Base-by-base conservation (phyloP, 2,329 filamentous ascomycete species). In the Colletotrichum brevisporum region DNA sequence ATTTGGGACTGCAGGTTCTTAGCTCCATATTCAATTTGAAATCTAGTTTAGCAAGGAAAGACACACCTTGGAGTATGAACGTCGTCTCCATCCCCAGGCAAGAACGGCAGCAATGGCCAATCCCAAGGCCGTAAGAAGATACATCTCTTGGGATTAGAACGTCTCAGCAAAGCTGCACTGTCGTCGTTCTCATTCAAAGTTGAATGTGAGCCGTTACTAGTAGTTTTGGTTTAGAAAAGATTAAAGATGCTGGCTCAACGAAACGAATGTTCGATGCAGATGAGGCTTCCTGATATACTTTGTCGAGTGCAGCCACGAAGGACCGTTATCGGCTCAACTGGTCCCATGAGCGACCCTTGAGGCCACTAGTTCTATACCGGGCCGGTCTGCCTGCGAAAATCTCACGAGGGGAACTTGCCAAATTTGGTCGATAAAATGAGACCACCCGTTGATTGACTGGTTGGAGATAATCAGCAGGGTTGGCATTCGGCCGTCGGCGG, bases 261-360 rank as follows among this genome's bases (percentile, higher is more conserved):
- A 18, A 18, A n/a, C 16, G 18, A n/a, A 48, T 10, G 8, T n/a
- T 18, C 2, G 41, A 15, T 5, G 41, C 13, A 15, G 41, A 5
- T n/a, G 41, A 43, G 15, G 41, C 13, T 43, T n/a, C 41, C 15
- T 43, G 50, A 61, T 66, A 65, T 43, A 53, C 12, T 26, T 31
- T 18, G 12, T n/a, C 10, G 21, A 13, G 9, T 3, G 41, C 55
- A 3, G 51, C 12, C 55, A 31, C 55, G 21, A n/a, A 16, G 51
- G 45, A 66, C 50, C 67, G 62, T 61, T 69, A 69, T 67, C 62
- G 62, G 62, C 43, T 43, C 26, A 52, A 8, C 27, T 27, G 55
- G 27, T n/a, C n/a, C 13, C 36, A 27, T 21, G 16, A 43, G n/a
- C 26, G 18, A 21, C 24, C 47, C 36, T 18, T 18, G 43, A n/a